Evolutionary conservation across 2,329 filamentous ascomycete species (phyloP).

Genomic region (Paracamarosporium sp.): DNA sequence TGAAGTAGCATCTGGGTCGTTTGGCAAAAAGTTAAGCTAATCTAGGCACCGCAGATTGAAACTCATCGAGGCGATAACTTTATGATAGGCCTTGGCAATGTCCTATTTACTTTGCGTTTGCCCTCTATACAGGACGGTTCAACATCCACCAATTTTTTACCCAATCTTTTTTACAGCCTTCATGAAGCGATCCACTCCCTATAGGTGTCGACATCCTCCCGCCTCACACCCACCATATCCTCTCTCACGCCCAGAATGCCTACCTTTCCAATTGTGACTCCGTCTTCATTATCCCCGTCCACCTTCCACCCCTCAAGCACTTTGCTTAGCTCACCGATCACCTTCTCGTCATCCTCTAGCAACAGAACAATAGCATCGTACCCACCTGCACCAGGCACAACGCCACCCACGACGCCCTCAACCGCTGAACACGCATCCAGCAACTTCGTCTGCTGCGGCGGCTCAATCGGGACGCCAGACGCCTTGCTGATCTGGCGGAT

Average conservation of each 20-base stretch:
- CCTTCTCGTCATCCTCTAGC: constrained; percentile 73
- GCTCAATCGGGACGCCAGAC: constrained; percentile 87
- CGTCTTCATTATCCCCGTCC: constrained; percentile 40
- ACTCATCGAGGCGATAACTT: too few species aligned
- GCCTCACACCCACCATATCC: constrained; percentile 70
- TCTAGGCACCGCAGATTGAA: too few species aligned
- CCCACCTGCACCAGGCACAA: constrained; percentile 92
- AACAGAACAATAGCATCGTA: constrained; percentile 89
- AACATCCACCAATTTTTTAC: too few species aligned
- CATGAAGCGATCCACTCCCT: constrained; percentile 44
- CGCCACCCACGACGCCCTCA: constrained; percentile 84
- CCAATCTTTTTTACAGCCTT: too few species aligned
- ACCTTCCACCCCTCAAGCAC: constrained; percentile 72
- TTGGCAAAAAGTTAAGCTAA: too few species aligned
- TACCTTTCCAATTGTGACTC: constrained; percentile 65
- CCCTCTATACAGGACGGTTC: too few species aligned
- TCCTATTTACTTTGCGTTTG: too few species aligned
- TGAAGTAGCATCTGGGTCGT: too few species aligned
- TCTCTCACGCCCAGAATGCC: constrained; percentile 73
- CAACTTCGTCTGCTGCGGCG: constrained; percentile 80
- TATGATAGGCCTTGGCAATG: too few species aligned
- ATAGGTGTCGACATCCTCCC: constrained; percentile 50
- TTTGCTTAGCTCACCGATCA: constrained; percentile 64
- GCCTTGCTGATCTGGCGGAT: constrained; percentile 78
- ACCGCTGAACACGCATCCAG: constrained; percentile 76